These are phyloP conservation scores for Saccharomyces eubayanus DNA, from an alignment of 805 yeast genomes.

Conservation along the genomic window DNA sequence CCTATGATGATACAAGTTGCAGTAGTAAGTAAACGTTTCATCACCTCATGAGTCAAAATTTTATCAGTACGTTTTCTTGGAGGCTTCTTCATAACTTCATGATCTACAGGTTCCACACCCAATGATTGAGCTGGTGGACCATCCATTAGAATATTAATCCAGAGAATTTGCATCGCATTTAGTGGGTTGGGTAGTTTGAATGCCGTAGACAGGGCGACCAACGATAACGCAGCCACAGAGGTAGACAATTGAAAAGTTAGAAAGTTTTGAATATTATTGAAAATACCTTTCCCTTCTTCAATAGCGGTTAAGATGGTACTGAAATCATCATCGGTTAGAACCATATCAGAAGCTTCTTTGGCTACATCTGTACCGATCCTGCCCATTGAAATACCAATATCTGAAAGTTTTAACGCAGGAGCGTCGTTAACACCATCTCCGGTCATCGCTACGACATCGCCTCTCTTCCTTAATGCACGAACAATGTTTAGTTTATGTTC, in stretches of 20 bases:
- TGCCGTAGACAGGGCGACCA: conserved; percentile 80
- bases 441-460: conserved; percentile 98
- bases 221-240: conserved; percentile 85
- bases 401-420: conserved; percentile 93
- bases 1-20: conserved; percentile 75
- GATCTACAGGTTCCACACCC: conserved; percentile 96
- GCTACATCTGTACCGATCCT: conserved; percentile 96
- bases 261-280: conserved; percentile 89
- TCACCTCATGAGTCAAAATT: conserved; percentile 62
- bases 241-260: conserved; percentile 93
- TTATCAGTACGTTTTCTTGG: conserved; percentile 85
- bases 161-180: conserved; percentile 95
- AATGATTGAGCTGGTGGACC: conserved; percentile 98
- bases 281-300: conserved; percentile 96
- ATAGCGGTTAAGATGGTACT: conserved; percentile 88
- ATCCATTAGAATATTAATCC: conserved; percentile 97
- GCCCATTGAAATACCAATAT: conserved; percentile 92
- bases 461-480: conserved; percentile 79
- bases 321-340: conserved; percentile 92
- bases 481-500: conserved; percentile 88
- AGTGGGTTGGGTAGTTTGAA: conserved; percentile 87
- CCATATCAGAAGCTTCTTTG: conserved; percentile 97
- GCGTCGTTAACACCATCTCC: conserved; percentile 99
- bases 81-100: conserved; percentile 91
- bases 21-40: conserved; percentile 66